Percentiles rank a stretch among this genome's conserved stretches.
These are phyloP conservation scores for Mitragyna speciosa DNA, from an alignment of 257 asterid species.

Conservation along the genomic window DNA sequence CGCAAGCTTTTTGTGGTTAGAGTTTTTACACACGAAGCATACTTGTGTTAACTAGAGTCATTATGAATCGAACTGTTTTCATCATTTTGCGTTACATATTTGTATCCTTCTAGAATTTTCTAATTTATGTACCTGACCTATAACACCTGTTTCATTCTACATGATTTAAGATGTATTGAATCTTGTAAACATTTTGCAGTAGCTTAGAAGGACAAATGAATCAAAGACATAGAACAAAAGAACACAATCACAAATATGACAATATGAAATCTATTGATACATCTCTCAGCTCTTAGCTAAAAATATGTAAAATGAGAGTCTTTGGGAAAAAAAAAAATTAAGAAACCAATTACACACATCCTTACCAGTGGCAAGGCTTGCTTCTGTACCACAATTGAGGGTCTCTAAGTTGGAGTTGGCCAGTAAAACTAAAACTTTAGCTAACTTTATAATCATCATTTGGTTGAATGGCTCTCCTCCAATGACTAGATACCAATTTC, in stretches of 20 bases:
- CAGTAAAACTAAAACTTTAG: background rate
- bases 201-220: no score
- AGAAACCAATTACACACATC: no score
- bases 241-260: no score
- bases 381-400: background rate
- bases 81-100: background rate
- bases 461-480: conserved; percentile 6
- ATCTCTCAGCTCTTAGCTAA: background rate
- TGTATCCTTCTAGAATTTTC: background rate
- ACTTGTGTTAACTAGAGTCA: no score
- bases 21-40: no score
- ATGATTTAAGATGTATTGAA: no score
- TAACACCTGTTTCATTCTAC: background rate
- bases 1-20: no score
- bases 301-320: background rate
- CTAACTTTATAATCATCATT: conserved; percentile 18
- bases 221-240: no score
- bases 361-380: background rate
- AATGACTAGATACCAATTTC: conserved; percentile 8
- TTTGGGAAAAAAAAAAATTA: background rate
- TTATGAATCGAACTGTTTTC: no score
- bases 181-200: no score
- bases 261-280: no score
- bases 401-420: background rate
- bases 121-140: background rate